A percentile compares a stretch with the other conserved stretches of the same genome.
phyloP scores from a whole-genome alignment of 306 rosid genomes.

The Gillenia trifoliata region DNA sequence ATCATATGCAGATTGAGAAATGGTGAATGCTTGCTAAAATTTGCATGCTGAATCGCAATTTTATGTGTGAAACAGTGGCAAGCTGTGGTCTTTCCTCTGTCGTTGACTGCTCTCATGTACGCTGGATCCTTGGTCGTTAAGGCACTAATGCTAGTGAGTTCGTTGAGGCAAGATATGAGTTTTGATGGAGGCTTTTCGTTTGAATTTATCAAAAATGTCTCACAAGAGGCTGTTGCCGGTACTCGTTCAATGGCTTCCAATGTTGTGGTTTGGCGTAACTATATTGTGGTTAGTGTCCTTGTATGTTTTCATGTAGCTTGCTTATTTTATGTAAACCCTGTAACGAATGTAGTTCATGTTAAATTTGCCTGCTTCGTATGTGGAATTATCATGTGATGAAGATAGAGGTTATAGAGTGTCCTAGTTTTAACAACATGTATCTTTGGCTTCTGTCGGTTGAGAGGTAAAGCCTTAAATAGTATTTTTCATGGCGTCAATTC shows the following conservation, averaged over 20 bases:
- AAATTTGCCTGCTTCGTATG: not conserved
- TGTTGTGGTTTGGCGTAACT: constrained; percentile 70
- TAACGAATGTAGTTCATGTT: not conserved
- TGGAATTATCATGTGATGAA: not conserved
- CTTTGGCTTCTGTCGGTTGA: constrained; percentile 8
- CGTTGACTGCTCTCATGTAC: constrained; percentile 77
- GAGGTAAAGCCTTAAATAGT: not conserved
- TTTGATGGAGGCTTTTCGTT: constrained; percentile 38
- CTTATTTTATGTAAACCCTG: not conserved
- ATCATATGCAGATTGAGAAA: constrained; percentile 45
- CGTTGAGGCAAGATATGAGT: constrained; percentile 43
- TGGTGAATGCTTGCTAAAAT: constrained; percentile 45
- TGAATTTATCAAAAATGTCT: constrained; percentile 24
- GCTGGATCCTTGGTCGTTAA: constrained; percentile 69
- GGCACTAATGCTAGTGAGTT: constrained; percentile 42
- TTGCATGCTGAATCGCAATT: constrained; percentile 53
- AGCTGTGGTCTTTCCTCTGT: constrained; percentile 70
- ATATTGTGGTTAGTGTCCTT: constrained; percentile 73
- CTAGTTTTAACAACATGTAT: not conserved
- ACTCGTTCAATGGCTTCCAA: constrained; percentile 35
- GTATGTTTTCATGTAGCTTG: not conserved
- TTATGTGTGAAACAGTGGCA: constrained; percentile 95
- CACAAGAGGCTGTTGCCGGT: constrained; percentile 24
- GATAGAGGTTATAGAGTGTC: not conserved
- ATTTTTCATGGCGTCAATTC: not conserved